Conservation (phyloP, 768 basidiomycete species). For the Mycena metata region DNA sequence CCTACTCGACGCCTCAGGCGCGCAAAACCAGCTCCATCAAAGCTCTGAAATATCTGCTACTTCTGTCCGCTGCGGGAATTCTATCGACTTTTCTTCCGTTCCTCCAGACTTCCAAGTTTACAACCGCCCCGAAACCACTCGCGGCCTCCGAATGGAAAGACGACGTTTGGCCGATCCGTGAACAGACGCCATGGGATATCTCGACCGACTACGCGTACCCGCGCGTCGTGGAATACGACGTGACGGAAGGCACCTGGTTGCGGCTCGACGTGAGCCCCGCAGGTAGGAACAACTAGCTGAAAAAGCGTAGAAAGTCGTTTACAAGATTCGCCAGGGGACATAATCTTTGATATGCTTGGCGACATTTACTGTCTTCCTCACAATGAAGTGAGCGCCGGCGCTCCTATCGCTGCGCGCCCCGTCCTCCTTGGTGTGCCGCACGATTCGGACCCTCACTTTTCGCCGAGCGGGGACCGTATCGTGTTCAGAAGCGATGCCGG, state of each 20-base stretch:
- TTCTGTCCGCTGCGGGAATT: slow-evolving; percentile 50
- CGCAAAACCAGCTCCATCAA: slow-evolving; percentile 6
- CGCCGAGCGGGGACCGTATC: slow-evolving; percentile 72
- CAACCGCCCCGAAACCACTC: slow-evolving; percentile 35
- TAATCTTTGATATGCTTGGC: slow-evolving; percentile 82
- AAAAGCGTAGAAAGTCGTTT: too few relatives aligned
- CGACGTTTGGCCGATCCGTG: slow-evolving; percentile 70
- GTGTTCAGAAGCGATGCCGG: slow-evolving; percentile 82
- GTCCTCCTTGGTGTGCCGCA: slow-evolving; percentile 75
- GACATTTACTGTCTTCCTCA: slow-evolving; percentile 78
- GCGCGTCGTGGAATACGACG: slow-evolving; percentile 75
- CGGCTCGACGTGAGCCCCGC: slow-evolving; percentile 78
- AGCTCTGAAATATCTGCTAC: slow-evolving; percentile 25
- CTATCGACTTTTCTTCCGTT: slow-evolving; percentile 51
- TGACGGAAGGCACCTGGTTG: slow-evolving; percentile 82
- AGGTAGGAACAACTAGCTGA: slow-evolving; percentile 46
- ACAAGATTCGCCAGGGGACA: slow-evolving; percentile 61
- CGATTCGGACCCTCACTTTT: slow-evolving; percentile 82
- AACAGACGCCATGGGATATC: slow-evolving; percentile 77
- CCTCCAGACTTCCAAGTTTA: slow-evolving; percentile 39
- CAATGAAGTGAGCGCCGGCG: slow-evolving; percentile 35
- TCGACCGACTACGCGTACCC: slow-evolving; percentile 82
- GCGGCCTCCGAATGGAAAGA: slow-evolving; percentile 59
- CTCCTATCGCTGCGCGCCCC: slow-evolving; percentile 63
- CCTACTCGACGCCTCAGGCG: neutral